phyloP scores from a whole-genome alignment of 139 green algal species.

The Pedinophyceae sp. region DNA sequence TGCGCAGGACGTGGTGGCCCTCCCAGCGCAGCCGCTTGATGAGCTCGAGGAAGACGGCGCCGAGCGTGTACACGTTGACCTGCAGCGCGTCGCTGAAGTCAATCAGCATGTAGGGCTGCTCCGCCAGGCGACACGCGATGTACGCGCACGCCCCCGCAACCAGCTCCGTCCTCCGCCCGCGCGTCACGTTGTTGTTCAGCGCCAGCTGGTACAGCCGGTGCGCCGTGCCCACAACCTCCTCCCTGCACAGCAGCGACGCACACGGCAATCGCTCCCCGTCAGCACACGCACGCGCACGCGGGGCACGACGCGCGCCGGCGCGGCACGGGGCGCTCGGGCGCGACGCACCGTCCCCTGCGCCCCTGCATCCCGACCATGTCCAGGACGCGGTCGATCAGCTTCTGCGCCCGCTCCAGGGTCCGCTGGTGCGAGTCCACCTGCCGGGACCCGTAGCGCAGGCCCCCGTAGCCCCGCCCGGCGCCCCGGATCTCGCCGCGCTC shows the following conservation, averaged over 20 bases:
- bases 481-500: constrained; percentile 35
- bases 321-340: constrained; percentile 20
- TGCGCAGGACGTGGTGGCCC: constrained; percentile 59
- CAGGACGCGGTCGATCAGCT: constrained; percentile 57
- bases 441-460: constrained; percentile 17
- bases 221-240: too few species aligned
- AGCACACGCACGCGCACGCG: neutral
- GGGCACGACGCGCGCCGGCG: constrained; percentile 3
- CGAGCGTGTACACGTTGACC: constrained; percentile 53
- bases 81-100: constrained; percentile 82
- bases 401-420: constrained; percentile 45
- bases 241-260: neutral
- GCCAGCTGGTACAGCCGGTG: constrained; percentile 70
- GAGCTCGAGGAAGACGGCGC: constrained; percentile 83
- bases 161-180: constrained; percentile 67
- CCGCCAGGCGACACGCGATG: constrained; percentile 84
- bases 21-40: constrained; percentile 71
- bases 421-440: constrained; percentile 73
- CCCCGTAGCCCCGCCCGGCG: constrained; percentile 41
- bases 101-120: constrained; percentile 93
- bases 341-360: constrained; percentile 47
- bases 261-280: too few species aligned
- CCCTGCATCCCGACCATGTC: constrained; percentile 66
- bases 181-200: constrained; percentile 81
- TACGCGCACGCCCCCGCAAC: constrained; percentile 88